phyloP scores from a whole-genome alignment of 192 early-diverging fungal genomes.

The Chytriomyces sp. region DNA sequence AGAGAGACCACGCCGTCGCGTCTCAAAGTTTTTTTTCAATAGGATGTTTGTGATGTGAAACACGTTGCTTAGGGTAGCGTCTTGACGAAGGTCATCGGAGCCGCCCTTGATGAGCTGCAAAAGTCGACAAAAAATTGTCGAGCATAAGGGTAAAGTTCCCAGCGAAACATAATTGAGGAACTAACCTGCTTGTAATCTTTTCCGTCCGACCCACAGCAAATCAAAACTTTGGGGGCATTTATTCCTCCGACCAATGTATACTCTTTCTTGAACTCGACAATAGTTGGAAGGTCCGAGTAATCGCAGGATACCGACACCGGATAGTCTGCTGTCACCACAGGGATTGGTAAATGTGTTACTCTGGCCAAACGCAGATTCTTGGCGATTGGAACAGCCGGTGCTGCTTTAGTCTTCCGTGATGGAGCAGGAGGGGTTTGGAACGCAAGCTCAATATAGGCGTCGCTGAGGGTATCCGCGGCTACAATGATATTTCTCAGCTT shows the following conservation, averaged over 20 bases:
- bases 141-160: constrained; percentile 6
- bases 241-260: constrained; percentile 49
- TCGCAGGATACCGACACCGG: constrained; percentile 30
- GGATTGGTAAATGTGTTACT: constrained; percentile 38
- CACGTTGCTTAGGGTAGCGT: constrained; percentile 69
- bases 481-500: constrained; percentile 34
- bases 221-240: constrained; percentile 50
- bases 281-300: constrained; percentile 36
- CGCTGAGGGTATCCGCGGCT: constrained; percentile 38
- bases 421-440: constrained; percentile 8
- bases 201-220: constrained; percentile 43
- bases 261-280: constrained; percentile 34
- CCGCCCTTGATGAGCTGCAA: constrained; percentile 50
- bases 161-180: neutral
- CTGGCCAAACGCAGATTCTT: constrained; percentile 11
- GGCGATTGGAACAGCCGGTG: constrained; percentile 22
- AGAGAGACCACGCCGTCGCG: constrained; percentile 46
- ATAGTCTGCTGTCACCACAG: constrained; percentile 41
- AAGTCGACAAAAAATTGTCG: neutral
- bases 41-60: constrained; percentile 68
- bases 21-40: constrained; percentile 49
- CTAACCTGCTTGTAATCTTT: constrained; percentile 41
- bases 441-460: constrained; percentile 52
- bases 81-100: constrained; percentile 76
- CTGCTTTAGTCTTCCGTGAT: neutral